Base-by-base conservation (phyloP, 805 yeast genomes). In the Ogataea trehalophila region DNA sequence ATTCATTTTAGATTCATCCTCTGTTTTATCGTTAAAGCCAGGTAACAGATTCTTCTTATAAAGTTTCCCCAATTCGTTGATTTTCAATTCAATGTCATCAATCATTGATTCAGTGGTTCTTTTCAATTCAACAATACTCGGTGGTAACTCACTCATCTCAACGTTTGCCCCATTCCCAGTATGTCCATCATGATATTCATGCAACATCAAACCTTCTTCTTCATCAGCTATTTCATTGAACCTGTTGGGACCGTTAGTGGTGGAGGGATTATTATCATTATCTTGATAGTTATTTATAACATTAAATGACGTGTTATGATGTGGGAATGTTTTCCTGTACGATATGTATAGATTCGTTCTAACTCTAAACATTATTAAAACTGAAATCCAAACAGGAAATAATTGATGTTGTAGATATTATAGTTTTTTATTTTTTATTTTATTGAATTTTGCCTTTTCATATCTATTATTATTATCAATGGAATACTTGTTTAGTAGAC, bases 341-440 rank as follows among this genome's bases (percentile, higher is more conserved):
- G 97, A 89, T 20, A 90, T 71, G 66, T 76, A 92, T 54, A 92
- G 75, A 61, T 91, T 92, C n/a, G 99, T 94, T 64, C 97, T 75
- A 68, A 94, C 98, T 64, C 98, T 76, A 61, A 86, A 87, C 97
- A 92, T 89, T 45, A 3, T 43, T 22, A 8, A 34, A 5, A 5
- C 11, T 16, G 16, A 13, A 23, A 26, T 26, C 9, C 4, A 26
- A 9, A 9, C 7, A 9, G 9, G 9, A 3, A 26, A 26, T 5
- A 26, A 26, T 9, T 26, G 31, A 9, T 9, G 9, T 26, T 26
- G 31, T 26, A 26, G 7, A 26, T 26, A 26, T 26, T 8, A 26
- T 26, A 26, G 9, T n/a, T n/a, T n/a, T n/a, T n/a, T n/a, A n/a
- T n/a, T n/a, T n/a, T n/a, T n/a, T n/a, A 3, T 26, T 26, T 9